Conservation (phyloP, 768 basidiomycete genomes). For the Kwoniella sp. region DNA sequence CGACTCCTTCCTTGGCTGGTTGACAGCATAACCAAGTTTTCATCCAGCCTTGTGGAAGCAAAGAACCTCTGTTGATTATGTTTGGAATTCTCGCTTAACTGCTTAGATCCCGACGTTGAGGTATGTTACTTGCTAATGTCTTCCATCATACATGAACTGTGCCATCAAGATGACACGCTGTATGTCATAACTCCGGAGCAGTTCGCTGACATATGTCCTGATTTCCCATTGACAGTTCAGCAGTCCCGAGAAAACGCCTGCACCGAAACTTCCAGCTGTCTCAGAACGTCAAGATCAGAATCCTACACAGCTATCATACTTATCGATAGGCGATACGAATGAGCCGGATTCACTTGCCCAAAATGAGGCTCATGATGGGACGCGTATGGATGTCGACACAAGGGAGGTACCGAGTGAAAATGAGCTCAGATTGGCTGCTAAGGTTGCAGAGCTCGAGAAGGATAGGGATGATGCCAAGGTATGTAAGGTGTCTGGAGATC, state of each 20-base stretch:
- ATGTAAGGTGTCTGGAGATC: no score
- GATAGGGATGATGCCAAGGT: conserved; percentile 27
- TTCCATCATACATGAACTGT: no score
- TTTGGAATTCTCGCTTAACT: no score
- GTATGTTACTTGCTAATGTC: neutral
- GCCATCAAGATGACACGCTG: no score
- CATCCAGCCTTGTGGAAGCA: no score
- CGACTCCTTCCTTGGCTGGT: no score
- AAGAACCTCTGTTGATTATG: no score
- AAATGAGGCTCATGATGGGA: neutral
- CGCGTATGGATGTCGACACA: conserved; percentile 9
- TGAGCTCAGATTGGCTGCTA: conserved; percentile 30
- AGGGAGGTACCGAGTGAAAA: conserved; percentile 27
- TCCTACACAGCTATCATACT: no score
- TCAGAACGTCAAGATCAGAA: neutral
- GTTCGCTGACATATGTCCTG: neutral
- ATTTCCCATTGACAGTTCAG: conserved; percentile 2
- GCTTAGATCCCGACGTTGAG: conserved; percentile 9
- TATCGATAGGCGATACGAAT: neutral
- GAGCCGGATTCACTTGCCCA: no score
- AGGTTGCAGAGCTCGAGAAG: conserved; percentile 31
- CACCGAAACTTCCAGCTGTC: conserved; percentile 4
- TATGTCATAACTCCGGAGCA: no score
- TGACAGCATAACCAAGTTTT: no score
- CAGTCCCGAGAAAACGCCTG: conserved; percentile 14